These are phyloP conservation scores for Hygrocybe coccinea DNA, from an alignment of 768 basidiomycete species.

Conservation along the genomic window DNA sequence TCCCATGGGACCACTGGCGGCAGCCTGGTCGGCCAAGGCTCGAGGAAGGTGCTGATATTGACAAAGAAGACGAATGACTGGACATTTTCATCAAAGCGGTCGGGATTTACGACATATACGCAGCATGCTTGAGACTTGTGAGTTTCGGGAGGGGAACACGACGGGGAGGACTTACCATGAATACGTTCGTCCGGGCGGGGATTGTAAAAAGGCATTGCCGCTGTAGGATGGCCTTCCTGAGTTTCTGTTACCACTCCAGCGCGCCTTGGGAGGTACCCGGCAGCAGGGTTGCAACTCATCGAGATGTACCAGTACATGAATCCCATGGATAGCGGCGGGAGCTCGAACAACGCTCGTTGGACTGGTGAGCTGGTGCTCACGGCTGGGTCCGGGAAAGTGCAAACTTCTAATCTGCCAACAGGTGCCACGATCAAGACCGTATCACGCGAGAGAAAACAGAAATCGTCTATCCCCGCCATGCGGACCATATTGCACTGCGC, in stretches of 20 bases:
- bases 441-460: slow-evolving; percentile 43
- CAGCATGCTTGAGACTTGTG: neutral
- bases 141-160: neutral
- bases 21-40: slow-evolving; percentile 19
- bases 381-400: slow-evolving; percentile 39
- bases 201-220: slow-evolving; percentile 31
- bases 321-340: slow-evolving; percentile 41
- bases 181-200: slow-evolving; percentile 47
- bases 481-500: slow-evolving; percentile 40
- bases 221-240: neutral
- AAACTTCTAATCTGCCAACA: slow-evolving; percentile 44
- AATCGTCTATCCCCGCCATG: slow-evolving; percentile 46
- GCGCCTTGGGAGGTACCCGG: slow-evolving; percentile 34
- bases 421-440: slow-evolving; percentile 46
- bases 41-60: slow-evolving; percentile 39
- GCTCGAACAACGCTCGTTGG: slow-evolving; percentile 35
- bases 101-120: slow-evolving; percentile 38
- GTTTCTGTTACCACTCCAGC: neutral
- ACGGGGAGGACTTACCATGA: slow-evolving; percentile 42
- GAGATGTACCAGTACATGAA: slow-evolving; percentile 53
- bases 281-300: slow-evolving; percentile 48
- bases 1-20: slow-evolving; percentile 39
- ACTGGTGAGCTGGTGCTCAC: slow-evolving; percentile 25
- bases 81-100: slow-evolving; percentile 36
- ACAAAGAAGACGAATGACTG: slow-evolving; percentile 50